These are phyloP conservation scores for Pseudogymnoascus sp. DNA, from an alignment of 2,329 filamentous ascomycete genomes.

Conservation along the genomic window DNA sequence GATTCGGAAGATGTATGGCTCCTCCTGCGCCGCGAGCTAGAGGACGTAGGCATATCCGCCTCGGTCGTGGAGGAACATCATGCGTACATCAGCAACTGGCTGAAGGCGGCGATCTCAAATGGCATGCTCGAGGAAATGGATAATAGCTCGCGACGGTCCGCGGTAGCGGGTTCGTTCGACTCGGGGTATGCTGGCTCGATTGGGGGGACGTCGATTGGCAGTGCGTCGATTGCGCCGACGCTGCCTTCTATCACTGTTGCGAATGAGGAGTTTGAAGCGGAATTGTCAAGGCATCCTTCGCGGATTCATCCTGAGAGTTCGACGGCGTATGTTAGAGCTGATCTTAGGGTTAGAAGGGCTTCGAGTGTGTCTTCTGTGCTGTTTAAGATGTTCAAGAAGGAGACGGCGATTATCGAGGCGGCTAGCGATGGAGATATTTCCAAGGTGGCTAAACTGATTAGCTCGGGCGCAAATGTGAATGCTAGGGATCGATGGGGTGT, in stretches of 20 bases:
- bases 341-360: slow-evolving; percentile 14
- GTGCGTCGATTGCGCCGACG: slow-evolving; percentile 14
- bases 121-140: slow-evolving; percentile 22
- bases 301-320: slow-evolving; percentile 12
- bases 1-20: slow-evolving; percentile 22
- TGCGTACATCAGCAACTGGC: slow-evolving; percentile 23
- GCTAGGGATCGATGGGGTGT: slow-evolving; percentile 25
- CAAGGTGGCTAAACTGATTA: slow-evolving; percentile 22
- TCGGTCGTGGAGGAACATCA: slow-evolving; percentile 19
- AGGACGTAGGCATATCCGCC: slow-evolving; percentile 25
- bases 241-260: slow-evolving; percentile 17
- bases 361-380: slow-evolving; percentile 17
- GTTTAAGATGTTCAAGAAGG: slow-evolving; percentile 24
- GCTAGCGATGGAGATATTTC: slow-evolving; percentile 24
- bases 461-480: slow-evolving; percentile 25
- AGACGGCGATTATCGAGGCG: slow-evolving; percentile 25
- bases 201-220: neutral
- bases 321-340: slow-evolving; percentile 12
- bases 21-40: slow-evolving; percentile 23
- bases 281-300: slow-evolving; percentile 18
- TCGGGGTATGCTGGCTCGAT: slow-evolving; percentile 16
- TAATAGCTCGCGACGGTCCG: neutral
- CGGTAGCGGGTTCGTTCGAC: slow-evolving; percentile 14
- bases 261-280: slow-evolving; percentile 24
- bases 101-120: slow-evolving; percentile 21